These are phyloP conservation scores for Hypoxylon sp. DNA, from an alignment of 2,329 filamentous ascomycete genomes.

Conservation along the genomic window DNA sequence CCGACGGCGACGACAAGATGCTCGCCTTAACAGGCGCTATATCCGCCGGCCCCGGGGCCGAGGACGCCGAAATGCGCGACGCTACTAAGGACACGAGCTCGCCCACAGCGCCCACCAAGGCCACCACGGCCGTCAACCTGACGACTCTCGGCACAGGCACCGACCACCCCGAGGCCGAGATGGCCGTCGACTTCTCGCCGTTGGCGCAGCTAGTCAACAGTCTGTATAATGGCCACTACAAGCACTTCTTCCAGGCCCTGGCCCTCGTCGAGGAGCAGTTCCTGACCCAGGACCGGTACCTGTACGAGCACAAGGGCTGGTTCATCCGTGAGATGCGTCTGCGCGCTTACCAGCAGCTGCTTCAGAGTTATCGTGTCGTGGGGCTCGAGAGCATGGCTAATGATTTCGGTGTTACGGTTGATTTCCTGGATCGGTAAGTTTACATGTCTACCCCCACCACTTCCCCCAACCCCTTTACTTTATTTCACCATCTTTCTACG, in stretches of 20 bases:
- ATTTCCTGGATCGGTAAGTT: conserved; percentile 91
- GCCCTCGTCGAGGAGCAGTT: conserved; percentile 94
- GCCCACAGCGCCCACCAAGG: conserved; percentile 61
- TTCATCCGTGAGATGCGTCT: conserved; percentile 99
- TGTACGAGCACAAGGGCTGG: conserved; percentile 96
- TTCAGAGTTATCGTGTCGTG: conserved; percentile 97
- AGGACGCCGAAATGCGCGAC: conserved; percentile 79
- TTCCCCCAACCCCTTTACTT: not conserved
- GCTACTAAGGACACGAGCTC: conserved; percentile 64
- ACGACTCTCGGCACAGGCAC: conserved; percentile 80
- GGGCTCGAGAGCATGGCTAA: conserved; percentile 97
- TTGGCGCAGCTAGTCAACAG: conserved; percentile 90
- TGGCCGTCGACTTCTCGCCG: conserved; percentile 88
- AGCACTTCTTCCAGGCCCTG: conserved; percentile 90
- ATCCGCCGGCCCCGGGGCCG: conserved; percentile 83
- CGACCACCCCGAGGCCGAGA: conserved; percentile 82
- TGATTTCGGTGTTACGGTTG: conserved; percentile 96
- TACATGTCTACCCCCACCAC: not conserved
- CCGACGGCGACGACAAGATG: conserved; percentile 85
- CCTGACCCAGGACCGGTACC: conserved; percentile 91
- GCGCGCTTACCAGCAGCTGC: conserved; percentile 93
- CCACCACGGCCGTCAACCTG: conserved; percentile 84
- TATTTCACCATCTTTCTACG: not conserved
- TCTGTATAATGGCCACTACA: conserved; percentile 94
- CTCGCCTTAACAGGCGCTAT: conserved; percentile 83